Evolutionary conservation across 768 basidiomycete genomes (phyloP).

Genomic region (Asterophora parasitica): DNA sequence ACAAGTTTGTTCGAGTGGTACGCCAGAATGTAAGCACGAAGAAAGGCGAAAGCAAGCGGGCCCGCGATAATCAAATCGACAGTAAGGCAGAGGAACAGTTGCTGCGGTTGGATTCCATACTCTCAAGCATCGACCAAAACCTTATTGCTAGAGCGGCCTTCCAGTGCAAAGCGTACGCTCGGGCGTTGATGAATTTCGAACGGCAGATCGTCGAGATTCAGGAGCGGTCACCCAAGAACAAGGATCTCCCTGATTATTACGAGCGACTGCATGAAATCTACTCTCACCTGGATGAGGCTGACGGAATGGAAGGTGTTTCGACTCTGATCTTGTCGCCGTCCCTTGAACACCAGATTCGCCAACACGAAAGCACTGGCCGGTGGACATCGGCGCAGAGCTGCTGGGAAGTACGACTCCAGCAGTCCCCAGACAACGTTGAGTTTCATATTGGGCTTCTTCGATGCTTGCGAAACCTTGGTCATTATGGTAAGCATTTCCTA

Average conservation of each 20-base stretch:
- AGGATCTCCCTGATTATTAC: slow-evolving; percentile 65
- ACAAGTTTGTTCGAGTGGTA: slow-evolving; percentile 77
- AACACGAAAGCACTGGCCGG: slow-evolving; percentile 93
- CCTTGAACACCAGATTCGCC: slow-evolving; percentile 92
- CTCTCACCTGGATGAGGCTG: slow-evolving; percentile 92
- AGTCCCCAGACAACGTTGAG: slow-evolving; percentile 82
- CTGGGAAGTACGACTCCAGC: slow-evolving; percentile 94
- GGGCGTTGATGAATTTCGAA: slow-evolving; percentile 94
- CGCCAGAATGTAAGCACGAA: slow-evolving; percentile 57
- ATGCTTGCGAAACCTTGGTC: slow-evolving; percentile 90
- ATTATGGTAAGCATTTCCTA: slow-evolving; percentile 69
- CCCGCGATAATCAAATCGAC: slow-evolving; percentile 32
- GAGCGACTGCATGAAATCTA: slow-evolving; percentile 96
- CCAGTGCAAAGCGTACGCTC: slow-evolving; percentile 90
- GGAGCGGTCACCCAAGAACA: slow-evolving; percentile 33
- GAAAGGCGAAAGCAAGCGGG: slow-evolving; percentile 47
- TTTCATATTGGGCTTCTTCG: slow-evolving; percentile 87
- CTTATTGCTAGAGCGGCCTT: slow-evolving; percentile 93
- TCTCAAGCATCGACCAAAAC: slow-evolving; percentile 79
- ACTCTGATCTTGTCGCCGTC: slow-evolving; percentile 84
- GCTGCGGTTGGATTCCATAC: slow-evolving; percentile 68
- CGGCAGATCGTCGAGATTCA: slow-evolving; percentile 61
- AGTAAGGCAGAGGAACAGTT: slow-evolving; percentile 55
- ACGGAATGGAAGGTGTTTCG: slow-evolving; percentile 98
- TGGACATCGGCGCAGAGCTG: slow-evolving; percentile 99